Evolutionary conservation across 1,284 basidiomycete species (phyloP), one percentile per base, ranked within the genome.

Genomic region (Gomphus bonarii): DNA sequence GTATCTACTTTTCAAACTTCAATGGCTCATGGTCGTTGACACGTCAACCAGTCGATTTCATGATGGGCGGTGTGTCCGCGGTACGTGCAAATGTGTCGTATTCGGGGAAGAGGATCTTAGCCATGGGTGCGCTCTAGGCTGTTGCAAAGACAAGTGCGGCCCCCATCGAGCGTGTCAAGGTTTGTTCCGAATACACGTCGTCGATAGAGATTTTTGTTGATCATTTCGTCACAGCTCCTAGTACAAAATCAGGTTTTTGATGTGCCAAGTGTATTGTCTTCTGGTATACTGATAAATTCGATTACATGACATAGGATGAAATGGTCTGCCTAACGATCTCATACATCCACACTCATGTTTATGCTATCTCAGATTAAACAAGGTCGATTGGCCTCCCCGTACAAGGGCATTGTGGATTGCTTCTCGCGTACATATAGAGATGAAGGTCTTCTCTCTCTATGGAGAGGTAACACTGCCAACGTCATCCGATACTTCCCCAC

Each of bases 401-500:
- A 98, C 86, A 94, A 93, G 81, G 95, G 94, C 70, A 79, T 97
- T 65, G 72, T 68, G 59, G 94, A 97, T 75, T 94, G 93, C 67
- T 95, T 94, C 70, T 58, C 65, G 61, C 91, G 94, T 65, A 94
- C 91, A 61, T 91, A 91, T 78, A 75, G 72, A 62, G 91, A 94
- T n/a, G 92, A 95, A 78, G 92, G 93, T 72, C 74, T 94, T 58
- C 78, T 92, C 59, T 87, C 93, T 16, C 77, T 95, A 68, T 95
- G 93, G 93, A 81, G 93, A 75, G 93, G 92, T 72, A 95, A 95
- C 83, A 94, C 91, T 50, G 92, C 93, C 79, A 95, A 95, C 75
- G 93, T 95, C 73, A 94, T 95, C 75, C 91, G 92, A 73, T 95
- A 95, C 85, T 95, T 95, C 88, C 92, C 92, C 58, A 95, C 93